Conservation (phyloP, 257 asterid genomes). For the Capsicum baccatum region DNA sequence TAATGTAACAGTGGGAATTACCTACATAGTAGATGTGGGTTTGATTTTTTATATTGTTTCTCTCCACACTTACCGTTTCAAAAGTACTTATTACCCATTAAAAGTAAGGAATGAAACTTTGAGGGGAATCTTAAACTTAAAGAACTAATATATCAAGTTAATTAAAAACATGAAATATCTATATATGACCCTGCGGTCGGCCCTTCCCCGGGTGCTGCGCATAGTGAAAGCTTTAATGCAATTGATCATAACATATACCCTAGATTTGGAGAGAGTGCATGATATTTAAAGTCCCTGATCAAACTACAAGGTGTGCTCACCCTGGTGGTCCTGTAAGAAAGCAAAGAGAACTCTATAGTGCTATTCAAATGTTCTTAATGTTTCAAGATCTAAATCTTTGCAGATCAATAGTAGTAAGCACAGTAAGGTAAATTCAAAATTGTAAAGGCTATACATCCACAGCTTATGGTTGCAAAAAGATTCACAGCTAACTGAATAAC, state of each 20-base stretch:
- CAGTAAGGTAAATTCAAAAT: conserved; percentile 8
- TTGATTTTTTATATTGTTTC: too few species aligned
- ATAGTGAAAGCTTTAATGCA: too few species aligned
- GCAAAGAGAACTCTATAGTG: background rate
- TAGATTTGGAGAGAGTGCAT: too few species aligned
- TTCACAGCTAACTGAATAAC: conserved; percentile 3
- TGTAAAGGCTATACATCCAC: background rate
- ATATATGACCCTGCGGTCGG: too few species aligned
- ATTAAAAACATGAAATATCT: too few species aligned
- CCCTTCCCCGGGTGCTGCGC: too few species aligned
- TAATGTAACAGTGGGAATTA: too few species aligned
- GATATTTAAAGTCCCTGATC: conserved; percentile 23
- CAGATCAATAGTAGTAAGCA: background rate
- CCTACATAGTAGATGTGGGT: too few species aligned
- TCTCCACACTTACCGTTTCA: background rate
- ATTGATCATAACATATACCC: too few species aligned
- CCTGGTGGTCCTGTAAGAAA: conserved; percentile 38
- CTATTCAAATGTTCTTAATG: background rate
- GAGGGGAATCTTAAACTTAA: too few species aligned
- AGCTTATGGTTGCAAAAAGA: too few species aligned
- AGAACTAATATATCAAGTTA: background rate
- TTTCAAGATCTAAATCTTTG: background rate
- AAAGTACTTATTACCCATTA: background rate
- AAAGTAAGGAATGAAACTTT: background rate
- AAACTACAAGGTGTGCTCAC: conserved; percentile 46